These are phyloP conservation scores for Rostrohypoxylon terebratum DNA, from an alignment of 495 filamentous ascomycete genomes.

Conservation along the genomic window DNA sequence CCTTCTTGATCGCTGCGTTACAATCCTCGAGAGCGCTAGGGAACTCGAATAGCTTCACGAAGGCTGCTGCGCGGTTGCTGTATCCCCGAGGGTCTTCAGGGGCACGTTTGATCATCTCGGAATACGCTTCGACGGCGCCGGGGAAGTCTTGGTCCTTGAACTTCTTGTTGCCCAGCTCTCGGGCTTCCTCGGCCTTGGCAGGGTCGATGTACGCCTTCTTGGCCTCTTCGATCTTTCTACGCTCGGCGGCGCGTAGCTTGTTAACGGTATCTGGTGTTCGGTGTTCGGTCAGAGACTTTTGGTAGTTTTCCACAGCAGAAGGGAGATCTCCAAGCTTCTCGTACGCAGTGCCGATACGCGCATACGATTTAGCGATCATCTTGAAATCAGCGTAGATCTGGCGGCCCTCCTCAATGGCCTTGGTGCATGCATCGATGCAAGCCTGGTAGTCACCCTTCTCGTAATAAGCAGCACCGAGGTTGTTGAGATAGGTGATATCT, in stretches of 20 bases:
- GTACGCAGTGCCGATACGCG: slow-evolving; percentile 88
- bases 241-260: slow-evolving; percentile 95
- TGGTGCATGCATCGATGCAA: slow-evolving; percentile 85
- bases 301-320: slow-evolving; percentile 88
- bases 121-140: slow-evolving; percentile 92
- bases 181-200: slow-evolving; percentile 92
- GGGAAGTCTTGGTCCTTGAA: slow-evolving; percentile 99
- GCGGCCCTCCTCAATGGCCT: slow-evolving; percentile 89
- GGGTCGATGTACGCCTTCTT: slow-evolving; percentile 88
- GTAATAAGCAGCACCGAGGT: slow-evolving; percentile 91
- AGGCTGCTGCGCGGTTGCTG: slow-evolving; percentile 95
- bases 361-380: slow-evolving; percentile 95
- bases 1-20: slow-evolving; percentile 87
- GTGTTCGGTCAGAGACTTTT: slow-evolving; percentile 94
- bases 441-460: slow-evolving; percentile 94
- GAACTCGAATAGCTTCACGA: slow-evolving; percentile 96
- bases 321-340: slow-evolving; percentile 86
- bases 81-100: slow-evolving; percentile 95
- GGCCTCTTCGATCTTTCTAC: slow-evolving; percentile 81
- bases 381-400: slow-evolving; percentile 94
- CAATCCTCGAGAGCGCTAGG: slow-evolving; percentile 94
- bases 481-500: slow-evolving; percentile 98
- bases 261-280: slow-evolving; percentile 92
- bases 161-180: slow-evolving; percentile 92
- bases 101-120: slow-evolving; percentile 95